phyloP scores from a whole-genome alignment of 2,329 filamentous ascomycete species.

The Eutypella sp. region DNA sequence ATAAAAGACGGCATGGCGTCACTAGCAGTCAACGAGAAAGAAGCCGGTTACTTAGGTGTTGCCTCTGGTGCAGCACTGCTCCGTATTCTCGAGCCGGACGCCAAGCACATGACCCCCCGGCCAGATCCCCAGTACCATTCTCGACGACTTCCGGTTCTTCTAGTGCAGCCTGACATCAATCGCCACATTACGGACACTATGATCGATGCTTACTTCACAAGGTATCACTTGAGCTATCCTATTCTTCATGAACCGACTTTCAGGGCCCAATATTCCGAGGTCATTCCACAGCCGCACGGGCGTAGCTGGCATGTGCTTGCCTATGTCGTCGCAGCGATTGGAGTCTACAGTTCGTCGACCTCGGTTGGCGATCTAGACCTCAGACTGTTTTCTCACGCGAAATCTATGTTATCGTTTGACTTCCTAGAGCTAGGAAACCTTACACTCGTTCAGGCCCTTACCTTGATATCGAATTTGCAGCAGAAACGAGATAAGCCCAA shows the following conservation, averaged over 20 bases:
- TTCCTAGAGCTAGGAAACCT: conserved; percentile 27
- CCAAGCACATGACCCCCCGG: conserved; percentile 6
- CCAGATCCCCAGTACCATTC: neutral
- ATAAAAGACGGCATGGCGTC: conserved; percentile 35
- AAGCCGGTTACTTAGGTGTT: conserved; percentile 40
- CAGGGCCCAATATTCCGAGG: conserved; percentile 10
- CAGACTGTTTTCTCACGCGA: conserved; percentile 7
- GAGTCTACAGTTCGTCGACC: conserved; percentile 6
- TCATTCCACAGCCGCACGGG: conserved; percentile 10
- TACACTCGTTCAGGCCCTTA: conserved; percentile 27
- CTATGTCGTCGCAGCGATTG: conserved; percentile 13
- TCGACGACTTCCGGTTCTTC: neutral
- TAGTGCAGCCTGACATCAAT: conserved; percentile 2
- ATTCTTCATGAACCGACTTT: conserved; percentile 32
- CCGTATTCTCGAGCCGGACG: conserved; percentile 30
- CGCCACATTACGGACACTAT: conserved; percentile 15
- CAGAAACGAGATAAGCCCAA: conserved; percentile 48
- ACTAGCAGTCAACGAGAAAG: conserved; percentile 29
- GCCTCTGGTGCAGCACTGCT: conserved; percentile 41
- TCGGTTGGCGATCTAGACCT: conserved; percentile 3
- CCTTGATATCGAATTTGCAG: conserved; percentile 26
- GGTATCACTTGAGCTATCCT: conserved; percentile 40
- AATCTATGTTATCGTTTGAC: conserved; percentile 7
- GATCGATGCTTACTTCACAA: conserved; percentile 37
- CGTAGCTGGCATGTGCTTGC: conserved; percentile 12